Conservation (phyloP, 331 rosid genomes). For the Quercus lobata region DNA sequence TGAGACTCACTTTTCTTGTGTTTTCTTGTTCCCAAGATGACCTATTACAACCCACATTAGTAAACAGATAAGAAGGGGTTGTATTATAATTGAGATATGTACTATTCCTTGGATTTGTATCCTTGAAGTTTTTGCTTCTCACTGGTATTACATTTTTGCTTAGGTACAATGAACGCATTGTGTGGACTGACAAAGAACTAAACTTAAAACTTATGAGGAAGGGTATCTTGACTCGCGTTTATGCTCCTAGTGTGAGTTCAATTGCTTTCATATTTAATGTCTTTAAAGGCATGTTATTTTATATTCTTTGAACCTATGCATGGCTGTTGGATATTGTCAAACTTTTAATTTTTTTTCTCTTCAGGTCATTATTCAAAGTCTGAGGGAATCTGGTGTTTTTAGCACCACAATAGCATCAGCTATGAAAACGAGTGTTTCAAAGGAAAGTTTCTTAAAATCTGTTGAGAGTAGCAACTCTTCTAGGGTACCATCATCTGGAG, state of each 20-base stretch:
- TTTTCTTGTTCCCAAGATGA: not conserved
- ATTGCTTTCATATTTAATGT: not conserved
- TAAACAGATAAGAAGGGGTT: not conserved
- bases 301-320: not conserved
- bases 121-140: constrained; percentile 5
- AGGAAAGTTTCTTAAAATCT: constrained; percentile 60
- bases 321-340: not conserved
- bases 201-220: constrained; percentile 70
- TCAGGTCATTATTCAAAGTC: constrained; percentile 74
- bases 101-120: constrained; percentile 1
- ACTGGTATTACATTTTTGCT: constrained; percentile 13
- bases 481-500: constrained; percentile 37
- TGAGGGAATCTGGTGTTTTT: constrained; percentile 76
- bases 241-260: constrained; percentile 73
- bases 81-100: not conserved
- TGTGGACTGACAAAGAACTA: constrained; percentile 68
- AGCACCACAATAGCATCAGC: constrained; percentile 62
- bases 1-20: not conserved
- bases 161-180: constrained; percentile 86
- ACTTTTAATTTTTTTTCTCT: constrained; percentile 6
- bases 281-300: not conserved
- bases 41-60: not conserved
- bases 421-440: constrained; percentile 43
- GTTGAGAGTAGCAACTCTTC: constrained; percentile 70
- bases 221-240: constrained; percentile 80